Conservation (phyloP, 2,329 filamentous ascomycete species). For the Fusarium longipes region DNA sequence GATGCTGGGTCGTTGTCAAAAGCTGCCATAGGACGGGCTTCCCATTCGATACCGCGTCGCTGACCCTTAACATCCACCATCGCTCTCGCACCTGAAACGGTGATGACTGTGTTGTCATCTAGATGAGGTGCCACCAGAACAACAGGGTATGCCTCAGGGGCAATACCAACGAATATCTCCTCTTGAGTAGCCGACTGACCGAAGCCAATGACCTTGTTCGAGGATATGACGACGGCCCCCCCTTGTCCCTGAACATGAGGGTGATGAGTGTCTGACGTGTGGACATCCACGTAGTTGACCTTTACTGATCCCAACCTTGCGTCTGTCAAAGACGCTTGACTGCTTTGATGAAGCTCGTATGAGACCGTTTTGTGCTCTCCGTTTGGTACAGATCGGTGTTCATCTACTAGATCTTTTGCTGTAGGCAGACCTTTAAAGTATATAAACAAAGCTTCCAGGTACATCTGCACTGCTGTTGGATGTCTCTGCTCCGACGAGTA, state of each 20-base stretch:
- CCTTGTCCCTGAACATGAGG: conserved; percentile 38
- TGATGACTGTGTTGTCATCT: conserved; percentile 42
- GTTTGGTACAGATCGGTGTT: not conserved
- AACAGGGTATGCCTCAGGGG: conserved; percentile 51
- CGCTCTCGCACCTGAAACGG: conserved; percentile 45
- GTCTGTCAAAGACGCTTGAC: not conserved
- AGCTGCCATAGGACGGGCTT: not conserved
- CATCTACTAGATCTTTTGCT: not conserved
- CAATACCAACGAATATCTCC: conserved; percentile 51
- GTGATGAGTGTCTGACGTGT: conserved; percentile 44
- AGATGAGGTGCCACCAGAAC: conserved; percentile 51
- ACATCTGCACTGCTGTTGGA: conserved; percentile 45
- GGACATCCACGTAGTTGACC: conserved; percentile 32
- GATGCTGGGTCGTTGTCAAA: not conserved
- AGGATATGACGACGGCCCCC: conserved; percentile 49
- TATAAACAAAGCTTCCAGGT: conserved; percentile 46
- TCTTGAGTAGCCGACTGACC: conserved; percentile 53
- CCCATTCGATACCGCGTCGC: conserved; percentile 47
- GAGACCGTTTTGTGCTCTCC: not conserved
- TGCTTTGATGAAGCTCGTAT: conserved; percentile 41
- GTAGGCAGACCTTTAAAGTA: conserved; percentile 44
- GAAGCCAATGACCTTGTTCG: conserved; percentile 52
- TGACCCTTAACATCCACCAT: conserved; percentile 49
- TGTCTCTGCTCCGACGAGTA: conserved; percentile 49
- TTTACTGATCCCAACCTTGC: conserved; percentile 24